Evolutionary conservation across 2,329 filamentous ascomycete species (phyloP), one percentile per base, ranked within the genome.

Genomic region (Geoglossum cookeanum): DNA sequence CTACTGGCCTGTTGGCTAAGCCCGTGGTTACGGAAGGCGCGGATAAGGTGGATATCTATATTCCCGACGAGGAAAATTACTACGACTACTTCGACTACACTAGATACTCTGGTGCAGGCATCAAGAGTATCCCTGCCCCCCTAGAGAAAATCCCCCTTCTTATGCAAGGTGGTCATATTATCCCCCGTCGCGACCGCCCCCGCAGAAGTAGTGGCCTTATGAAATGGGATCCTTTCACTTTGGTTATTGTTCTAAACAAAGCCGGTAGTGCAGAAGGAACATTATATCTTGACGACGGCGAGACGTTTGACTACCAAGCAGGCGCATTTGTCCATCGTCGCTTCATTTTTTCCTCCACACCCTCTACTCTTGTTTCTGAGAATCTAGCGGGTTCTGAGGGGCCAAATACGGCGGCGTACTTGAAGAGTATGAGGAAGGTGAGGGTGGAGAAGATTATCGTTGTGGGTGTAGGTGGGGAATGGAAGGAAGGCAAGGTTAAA

Each of bases 61-160:
- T 98, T 57, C 84, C 90, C 0, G 91, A 97, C 63, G 79, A 84
- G 59, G 87, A 94, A 69, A 78, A 85, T 56, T 97, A 98, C 70
- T 98, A 90, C 66, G 87, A 97, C 70, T 98, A 98, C 73, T 94
- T 92, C 67, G 87, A 87, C 64, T 96, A 88, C 72, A 80, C 84
- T 47, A 74, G 80, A 48, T 81, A 94, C 66, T 83, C 82, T 27
- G 78, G 84, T 29, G 81, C 83, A 60, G 85, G 87, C 61, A 84
- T 84, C 68, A 75, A 87, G 60, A 84, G 79, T 0, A 74, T 96
- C 42, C 71, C 79, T 0, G 87, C 91, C 0, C 87, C 90, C 0
- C 75, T 97, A 2, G 86, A 95, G 58, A 87, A 84, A 64, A 86
- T 95, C 17, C 91, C 92, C 0, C 71, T 98, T 13, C 75, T 98